Base-by-base conservation (phyloP, 805 yeast genomes). In the Wickerhamomyces strasburgensis region DNA sequence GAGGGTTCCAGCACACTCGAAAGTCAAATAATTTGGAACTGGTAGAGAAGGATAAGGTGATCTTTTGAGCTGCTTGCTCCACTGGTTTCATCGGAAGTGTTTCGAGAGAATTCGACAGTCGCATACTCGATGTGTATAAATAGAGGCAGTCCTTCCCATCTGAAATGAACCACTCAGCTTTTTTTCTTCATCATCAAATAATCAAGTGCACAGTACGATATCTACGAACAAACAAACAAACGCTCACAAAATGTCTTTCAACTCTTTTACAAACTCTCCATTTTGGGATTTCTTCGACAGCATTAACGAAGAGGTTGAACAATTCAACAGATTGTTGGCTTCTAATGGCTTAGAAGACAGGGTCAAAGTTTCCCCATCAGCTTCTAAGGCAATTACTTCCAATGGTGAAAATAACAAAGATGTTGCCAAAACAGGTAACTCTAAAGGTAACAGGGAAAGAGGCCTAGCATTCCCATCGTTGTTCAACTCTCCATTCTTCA, bases 231-330 rank as follows among this genome's bases (percentile, higher is more conserved):
- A 21, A 21, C 7, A 21, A 7, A 21, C 25, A 21, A 21, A 21
- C 25, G 11, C 25, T 8, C 25, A 21, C 7, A 34, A 10, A 24
- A 60, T 60, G 64, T 52, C 64, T 27, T 59, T 52, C 43, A 44
- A 30, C 35, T 10, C 43, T 28, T 21, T 21, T 11, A 21, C 25
- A 21, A 56, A 58, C 55, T 57, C 65, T 34, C 72, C 72, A 58
- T 67, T 67, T 49, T 65, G 59, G 57, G 58, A 56, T 42, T 67
- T 68, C 48, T 67, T 67, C 40, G 71, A 68, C 42, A 55, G 57
- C 46, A 63, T 68, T 46, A 62, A 59, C 50, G 60, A 59, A 27
- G 73, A 67, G 40, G 70, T 68, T 28, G 61, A 57, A 18, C 57
- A 60, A 19, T 60, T 68, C 54, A 61, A 64, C 46, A 51, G 58